These are phyloP conservation scores for Lyophyllum shimeji DNA, from an alignment of 768 basidiomycete genomes.

Conservation along the genomic window DNA sequence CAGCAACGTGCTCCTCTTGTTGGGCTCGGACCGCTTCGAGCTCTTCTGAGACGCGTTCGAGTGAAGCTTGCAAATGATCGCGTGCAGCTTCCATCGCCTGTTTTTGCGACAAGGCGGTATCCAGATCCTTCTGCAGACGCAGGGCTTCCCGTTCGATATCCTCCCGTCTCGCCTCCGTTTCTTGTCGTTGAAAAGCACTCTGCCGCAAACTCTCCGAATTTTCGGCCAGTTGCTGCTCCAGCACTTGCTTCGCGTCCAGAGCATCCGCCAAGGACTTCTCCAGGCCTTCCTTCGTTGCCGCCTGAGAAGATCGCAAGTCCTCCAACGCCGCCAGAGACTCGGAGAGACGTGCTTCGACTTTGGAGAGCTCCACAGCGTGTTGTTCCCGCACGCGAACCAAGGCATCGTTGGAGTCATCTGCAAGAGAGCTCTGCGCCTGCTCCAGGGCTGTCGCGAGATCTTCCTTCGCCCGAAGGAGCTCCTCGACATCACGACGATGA, in stretches of 20 bases:
- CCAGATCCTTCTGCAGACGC: conserved; percentile 11
- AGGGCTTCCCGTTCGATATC: conserved; percentile 2
- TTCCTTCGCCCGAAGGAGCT: conserved; percentile 26
- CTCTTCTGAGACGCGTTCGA: conserved; percentile 13
- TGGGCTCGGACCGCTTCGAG: conserved; percentile 24
- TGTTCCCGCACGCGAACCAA: conserved; percentile 31
- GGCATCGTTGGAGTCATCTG: conserved; percentile 23
- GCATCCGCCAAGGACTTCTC: conserved; percentile 31
- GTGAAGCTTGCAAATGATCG: conserved; percentile 14
- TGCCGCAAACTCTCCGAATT: conserved; percentile 15
- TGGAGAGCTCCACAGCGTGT: conserved; percentile 36
- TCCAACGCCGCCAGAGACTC: conserved; percentile 33
- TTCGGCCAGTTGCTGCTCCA: conserved; percentile 24
- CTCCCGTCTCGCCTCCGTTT: conserved; percentile 3
- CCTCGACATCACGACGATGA: conserved; percentile 25
- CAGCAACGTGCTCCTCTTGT: conserved; percentile 29
- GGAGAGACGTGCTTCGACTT: conserved; percentile 35
- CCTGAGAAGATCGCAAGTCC: conserved; percentile 30
- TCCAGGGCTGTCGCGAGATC: conserved; percentile 26
- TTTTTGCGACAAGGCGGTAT: conserved; percentile 4
- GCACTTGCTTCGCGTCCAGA: conserved; percentile 26
- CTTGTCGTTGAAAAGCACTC: conserved; percentile 7
- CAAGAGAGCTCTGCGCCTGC: conserved; percentile 23
- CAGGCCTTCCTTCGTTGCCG: conserved; percentile 33
- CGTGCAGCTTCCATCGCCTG: conserved; percentile 15